A percentile compares a stretch with the other conserved stretches of the same genome.
Evolutionary conservation across 208 protist species (phyloP).

Genomic region (Blastocrithidia nonstop): DNA sequence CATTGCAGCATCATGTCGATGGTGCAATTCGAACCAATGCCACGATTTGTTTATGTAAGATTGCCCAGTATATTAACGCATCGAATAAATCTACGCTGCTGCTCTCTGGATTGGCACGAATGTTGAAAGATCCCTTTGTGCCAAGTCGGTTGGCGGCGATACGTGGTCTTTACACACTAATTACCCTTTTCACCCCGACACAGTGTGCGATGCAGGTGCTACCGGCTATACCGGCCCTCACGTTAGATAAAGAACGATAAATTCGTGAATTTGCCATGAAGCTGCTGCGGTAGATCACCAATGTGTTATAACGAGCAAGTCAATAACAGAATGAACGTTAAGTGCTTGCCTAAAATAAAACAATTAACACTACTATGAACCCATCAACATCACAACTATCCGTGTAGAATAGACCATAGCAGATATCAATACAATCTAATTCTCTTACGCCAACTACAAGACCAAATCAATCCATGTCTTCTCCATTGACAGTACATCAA

Average conservation of each 20-base stretch:
- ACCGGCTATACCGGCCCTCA: slow-evolving; percentile 33
- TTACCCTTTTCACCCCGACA: slow-evolving; percentile 10
- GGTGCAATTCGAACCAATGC: slow-evolving; percentile 76
- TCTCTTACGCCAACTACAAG: no score
- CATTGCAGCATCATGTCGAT: slow-evolving; percentile 61
- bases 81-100: slow-evolving; percentile 28
- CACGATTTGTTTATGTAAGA: slow-evolving; percentile 60
- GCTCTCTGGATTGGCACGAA: slow-evolving; percentile 41
- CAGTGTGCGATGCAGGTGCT: slow-evolving; percentile 22
- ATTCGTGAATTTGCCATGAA: slow-evolving; percentile 25
- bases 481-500: no score
- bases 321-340: slow-evolving; percentile 7
- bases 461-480: no score
- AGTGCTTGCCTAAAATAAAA: no score
- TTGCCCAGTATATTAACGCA: slow-evolving; percentile 29
- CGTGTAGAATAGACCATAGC: no score
- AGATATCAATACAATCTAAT: no score
- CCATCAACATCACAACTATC: no score
- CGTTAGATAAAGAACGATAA: slow-evolving; percentile 37
- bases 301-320: slow-evolving; percentile 10
- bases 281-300: slow-evolving; percentile 13
- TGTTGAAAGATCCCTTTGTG: slow-evolving; percentile 72
- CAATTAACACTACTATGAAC: no score
- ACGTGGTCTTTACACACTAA: slow-evolving; percentile 23
- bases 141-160: slow-evolving; percentile 49